phyloP scores from a whole-genome alignment of 2,329 filamentous ascomycete species.

The Alternaria sp. region DNA sequence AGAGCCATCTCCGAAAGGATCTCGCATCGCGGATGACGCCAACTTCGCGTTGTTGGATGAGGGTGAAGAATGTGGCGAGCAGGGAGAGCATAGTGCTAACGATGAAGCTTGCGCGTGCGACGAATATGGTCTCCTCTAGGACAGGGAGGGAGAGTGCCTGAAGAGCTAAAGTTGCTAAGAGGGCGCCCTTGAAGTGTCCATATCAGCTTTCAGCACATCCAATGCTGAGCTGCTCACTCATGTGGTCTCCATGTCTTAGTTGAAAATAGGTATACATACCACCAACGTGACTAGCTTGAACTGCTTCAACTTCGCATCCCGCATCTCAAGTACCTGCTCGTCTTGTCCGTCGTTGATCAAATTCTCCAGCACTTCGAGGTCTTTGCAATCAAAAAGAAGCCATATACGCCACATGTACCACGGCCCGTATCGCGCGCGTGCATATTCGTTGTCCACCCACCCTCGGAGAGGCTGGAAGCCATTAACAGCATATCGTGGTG shows the following conservation, averaged over 20 bases:
- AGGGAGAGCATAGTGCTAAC: slow-evolving; percentile 23
- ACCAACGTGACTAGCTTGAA: slow-evolving; percentile 30
- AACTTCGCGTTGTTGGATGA: slow-evolving; percentile 30
- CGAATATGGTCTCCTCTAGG: slow-evolving; percentile 17
- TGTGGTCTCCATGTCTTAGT: not conserved
- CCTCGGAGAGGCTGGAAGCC: slow-evolving; percentile 10
- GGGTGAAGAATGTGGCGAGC: slow-evolving; percentile 29
- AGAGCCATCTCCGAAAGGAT: slow-evolving; percentile 26
- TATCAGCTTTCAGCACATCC: not conserved
- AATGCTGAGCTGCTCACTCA: not conserved
- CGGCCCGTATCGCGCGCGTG: slow-evolving; percentile 22
- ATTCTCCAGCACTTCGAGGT: slow-evolving; percentile 27
- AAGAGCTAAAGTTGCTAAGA: slow-evolving; percentile 25
- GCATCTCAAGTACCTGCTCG: slow-evolving; percentile 19
- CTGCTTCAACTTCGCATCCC: slow-evolving; percentile 23
- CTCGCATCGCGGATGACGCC: slow-evolving; percentile 15
- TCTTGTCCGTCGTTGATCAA: slow-evolving; percentile 29
- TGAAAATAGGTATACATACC: slow-evolving; percentile 16
- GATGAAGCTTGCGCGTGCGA: slow-evolving; percentile 20
- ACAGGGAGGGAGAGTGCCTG: slow-evolving; percentile 26
- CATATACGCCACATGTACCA: slow-evolving; percentile 24
- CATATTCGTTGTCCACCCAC: slow-evolving; percentile 21
- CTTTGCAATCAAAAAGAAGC: slow-evolving; percentile 31
- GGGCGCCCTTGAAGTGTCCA: slow-evolving; percentile 22
- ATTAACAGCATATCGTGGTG: slow-evolving; percentile 15